Conservation (phyloP, 1,284 basidiomycete species). For the Tetrapyrgos nigripes region DNA sequence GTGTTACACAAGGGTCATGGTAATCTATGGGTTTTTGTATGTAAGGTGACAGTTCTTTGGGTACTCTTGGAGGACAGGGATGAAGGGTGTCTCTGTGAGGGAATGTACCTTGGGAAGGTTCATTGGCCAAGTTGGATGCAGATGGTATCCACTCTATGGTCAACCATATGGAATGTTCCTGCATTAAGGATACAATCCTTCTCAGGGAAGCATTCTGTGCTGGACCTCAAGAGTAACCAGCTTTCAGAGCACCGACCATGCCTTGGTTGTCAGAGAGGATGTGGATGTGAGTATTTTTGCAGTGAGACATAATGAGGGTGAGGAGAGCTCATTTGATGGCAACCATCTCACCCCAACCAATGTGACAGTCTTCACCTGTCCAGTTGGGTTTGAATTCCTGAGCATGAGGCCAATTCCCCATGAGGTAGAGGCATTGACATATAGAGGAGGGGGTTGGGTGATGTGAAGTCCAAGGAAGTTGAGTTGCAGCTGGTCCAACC, state of each 20-base stretch:
- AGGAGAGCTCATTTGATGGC: constrained; percentile 33
- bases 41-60: no score
- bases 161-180: constrained; percentile 27
- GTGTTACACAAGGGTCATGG: no score
- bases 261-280: no score
- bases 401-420: no score
- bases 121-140: constrained; percentile 33
- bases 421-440: constrained; percentile 33
- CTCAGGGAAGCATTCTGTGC: constrained; percentile 33
- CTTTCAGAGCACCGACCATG: no score
- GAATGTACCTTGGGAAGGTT: constrained; percentile 30
- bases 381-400: constrained; percentile 31
- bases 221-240: no score
- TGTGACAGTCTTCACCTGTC: constrained; percentile 30
- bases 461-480: constrained; percentile 16
- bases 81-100: no score
- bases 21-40: no score
- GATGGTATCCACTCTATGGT: constrained; percentile 31
- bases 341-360: constrained; percentile 43
- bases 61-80: no score
- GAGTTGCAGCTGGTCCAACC: no score
- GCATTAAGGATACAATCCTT: constrained; percentile 28
- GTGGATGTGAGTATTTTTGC: constrained; percentile 21
- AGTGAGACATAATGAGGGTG: constrained; percentile 6
- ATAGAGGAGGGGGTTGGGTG: constrained; percentile 16